Evolutionary conservation across 345 rosid genomes (phyloP).

Genomic region (Alliaria petiolata): DNA sequence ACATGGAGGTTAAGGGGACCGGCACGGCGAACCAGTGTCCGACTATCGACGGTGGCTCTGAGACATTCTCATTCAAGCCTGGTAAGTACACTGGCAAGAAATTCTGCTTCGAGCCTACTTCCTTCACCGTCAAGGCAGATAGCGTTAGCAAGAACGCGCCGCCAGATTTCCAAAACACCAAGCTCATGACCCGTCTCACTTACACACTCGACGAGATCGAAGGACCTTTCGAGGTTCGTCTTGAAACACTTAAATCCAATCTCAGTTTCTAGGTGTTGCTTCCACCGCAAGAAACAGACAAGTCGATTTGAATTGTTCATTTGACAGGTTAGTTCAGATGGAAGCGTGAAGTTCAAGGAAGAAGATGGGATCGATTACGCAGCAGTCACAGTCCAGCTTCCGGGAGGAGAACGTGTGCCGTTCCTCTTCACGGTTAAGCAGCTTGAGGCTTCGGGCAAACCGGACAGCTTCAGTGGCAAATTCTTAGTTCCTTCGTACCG

Average conservation of each 20-base stretch:
- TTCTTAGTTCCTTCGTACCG: conserved; percentile 86
- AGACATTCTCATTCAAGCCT: conserved; percentile 66
- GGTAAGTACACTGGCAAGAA: conserved; percentile 90
- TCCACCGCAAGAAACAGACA: neutral
- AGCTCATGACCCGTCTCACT: conserved; percentile 97
- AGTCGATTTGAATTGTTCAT: neutral
- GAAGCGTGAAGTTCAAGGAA: conserved; percentile 72
- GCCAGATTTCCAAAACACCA: conserved; percentile 84
- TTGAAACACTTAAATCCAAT: neutral
- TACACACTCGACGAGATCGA: conserved; percentile 95
- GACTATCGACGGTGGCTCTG: conserved; percentile 69
- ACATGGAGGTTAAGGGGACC: conserved; percentile 89
- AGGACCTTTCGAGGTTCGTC: conserved; percentile 77
- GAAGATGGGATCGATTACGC: conserved; percentile 93
- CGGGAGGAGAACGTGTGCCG: conserved; percentile 92
- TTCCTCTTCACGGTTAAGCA: conserved; percentile 91
- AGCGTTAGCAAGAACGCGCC: conserved; percentile 73
- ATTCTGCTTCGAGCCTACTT: conserved; percentile 88
- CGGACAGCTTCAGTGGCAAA: conserved; percentile 65
- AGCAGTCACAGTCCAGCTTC: conserved; percentile 89
- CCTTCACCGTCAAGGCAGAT: conserved; percentile 99
- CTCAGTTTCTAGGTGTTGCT: neutral
- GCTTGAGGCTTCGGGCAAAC: conserved; percentile 83
- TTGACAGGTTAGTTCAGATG: conserved; percentile 44
- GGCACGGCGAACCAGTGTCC: conserved; percentile 98